phyloP scores from a whole-genome alignment of 345 rosid genomes.

The Pseudoturritis turrita region DNA sequence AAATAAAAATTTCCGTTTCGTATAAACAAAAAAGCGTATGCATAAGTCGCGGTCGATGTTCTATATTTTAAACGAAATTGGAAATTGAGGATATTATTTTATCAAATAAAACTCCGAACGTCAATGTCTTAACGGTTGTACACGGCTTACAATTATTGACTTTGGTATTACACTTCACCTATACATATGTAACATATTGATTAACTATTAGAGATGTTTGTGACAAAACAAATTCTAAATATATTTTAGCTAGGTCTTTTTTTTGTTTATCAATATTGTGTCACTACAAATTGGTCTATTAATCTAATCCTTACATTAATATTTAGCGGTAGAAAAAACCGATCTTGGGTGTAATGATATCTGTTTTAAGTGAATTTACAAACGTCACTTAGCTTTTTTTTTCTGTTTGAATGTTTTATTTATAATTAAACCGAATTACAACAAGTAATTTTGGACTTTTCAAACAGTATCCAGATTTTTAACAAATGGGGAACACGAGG shows the following conservation, averaged over 20 bases:
- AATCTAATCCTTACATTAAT: too few relatives aligned
- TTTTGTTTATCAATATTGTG: too few relatives aligned
- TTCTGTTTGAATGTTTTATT: too few relatives aligned
- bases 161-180: not conserved
- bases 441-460: too few relatives aligned
- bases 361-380: too few relatives aligned
- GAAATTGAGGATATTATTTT: not conserved
- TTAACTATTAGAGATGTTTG: not conserved
- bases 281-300: too few relatives aligned
- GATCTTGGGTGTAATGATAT: too few relatives aligned
- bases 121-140: conserved; percentile 6
- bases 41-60: not conserved
- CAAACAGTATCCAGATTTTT: not conserved
- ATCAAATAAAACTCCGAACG: not conserved
- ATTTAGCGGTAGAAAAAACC: too few relatives aligned
- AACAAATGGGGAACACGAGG: not conserved
- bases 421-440: too few relatives aligned
- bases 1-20: not conserved
- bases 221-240: not conserved
- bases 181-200: not conserved
- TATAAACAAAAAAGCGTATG: not conserved
- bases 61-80: not conserved
- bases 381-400: too few relatives aligned
- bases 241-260: not conserved
- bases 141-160: conserved; percentile 13